Evolutionary conservation across 176 grass and related monocot genomes (phyloP).

Genomic region (Avena sativa): DNA sequence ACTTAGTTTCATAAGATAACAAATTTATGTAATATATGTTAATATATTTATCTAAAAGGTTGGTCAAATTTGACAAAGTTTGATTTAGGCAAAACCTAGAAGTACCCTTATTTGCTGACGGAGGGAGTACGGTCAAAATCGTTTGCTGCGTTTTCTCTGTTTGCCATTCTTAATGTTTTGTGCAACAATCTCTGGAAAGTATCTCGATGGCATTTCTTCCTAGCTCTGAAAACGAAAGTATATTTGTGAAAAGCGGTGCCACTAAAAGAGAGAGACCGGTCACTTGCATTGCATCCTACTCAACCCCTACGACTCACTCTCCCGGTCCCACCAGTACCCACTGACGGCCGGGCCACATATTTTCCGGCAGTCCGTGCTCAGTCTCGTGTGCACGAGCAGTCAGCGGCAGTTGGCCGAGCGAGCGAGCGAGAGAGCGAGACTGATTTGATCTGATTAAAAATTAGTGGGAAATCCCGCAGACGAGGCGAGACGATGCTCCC

Average conservation of each 20-base stretch:
- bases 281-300: neutral
- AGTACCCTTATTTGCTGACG: too few species aligned
- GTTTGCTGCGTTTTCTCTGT: too few species aligned
- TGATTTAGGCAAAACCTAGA: too few species aligned
- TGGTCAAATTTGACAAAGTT: too few species aligned
- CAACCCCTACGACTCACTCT: neutral
- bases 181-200: neutral
- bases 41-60: too few species aligned
- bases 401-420: neutral
- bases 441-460: neutral
- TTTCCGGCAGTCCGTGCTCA: neutral
- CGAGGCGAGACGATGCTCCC: neutral
- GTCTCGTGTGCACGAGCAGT: neutral
- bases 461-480: conserved; percentile 11
- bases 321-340: too few species aligned
- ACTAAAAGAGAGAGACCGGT: neutral
- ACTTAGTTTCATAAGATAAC: too few species aligned
- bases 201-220: neutral
- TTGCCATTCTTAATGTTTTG: too few species aligned
- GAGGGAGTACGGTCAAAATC: too few species aligned
- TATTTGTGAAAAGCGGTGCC: neutral
- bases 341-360: too few species aligned
- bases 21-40: too few species aligned
- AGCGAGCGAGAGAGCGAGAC: too few species aligned
- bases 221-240: neutral